A percentile compares a stretch with the other conserved stretches of the same genome.
Evolutionary conservation across 176 grass and related monocot genomes (phyloP).

Genomic region (Aegilops speltoides): DNA sequence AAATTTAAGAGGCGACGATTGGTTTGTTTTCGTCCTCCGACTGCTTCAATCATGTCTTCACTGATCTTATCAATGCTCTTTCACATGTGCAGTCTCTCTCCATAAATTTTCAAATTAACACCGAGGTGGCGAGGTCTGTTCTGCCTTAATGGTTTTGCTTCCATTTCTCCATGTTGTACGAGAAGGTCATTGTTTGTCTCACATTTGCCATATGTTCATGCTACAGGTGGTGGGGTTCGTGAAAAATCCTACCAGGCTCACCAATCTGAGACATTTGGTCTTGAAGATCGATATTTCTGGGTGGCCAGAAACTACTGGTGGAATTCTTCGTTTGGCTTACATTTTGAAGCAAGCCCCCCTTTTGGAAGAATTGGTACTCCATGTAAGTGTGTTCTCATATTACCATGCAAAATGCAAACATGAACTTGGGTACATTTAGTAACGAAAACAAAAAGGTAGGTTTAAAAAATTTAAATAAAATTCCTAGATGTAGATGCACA

Average conservation of each 20-base stretch:
- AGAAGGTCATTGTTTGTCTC: background rate
- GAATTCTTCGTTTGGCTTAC: background rate
- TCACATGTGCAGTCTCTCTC: background rate
- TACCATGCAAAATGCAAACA: background rate
- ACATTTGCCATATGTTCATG: background rate
- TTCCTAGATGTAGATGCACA: too few species aligned
- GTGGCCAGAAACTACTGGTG: background rate
- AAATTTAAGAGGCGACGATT: background rate
- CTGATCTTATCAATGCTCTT: background rate
- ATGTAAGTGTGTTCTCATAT: background rate
- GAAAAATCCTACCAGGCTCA: background rate
- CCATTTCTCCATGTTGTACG: background rate
- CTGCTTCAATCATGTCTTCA: background rate
- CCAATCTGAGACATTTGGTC: background rate
- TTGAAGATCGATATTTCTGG: background rate
- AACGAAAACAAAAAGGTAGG: too few species aligned
- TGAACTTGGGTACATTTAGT: too few species aligned
- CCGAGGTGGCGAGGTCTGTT: too few species aligned
- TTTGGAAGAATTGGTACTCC: background rate
- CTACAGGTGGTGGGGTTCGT: background rate
- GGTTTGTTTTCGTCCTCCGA: background rate
- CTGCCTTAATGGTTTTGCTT: too few species aligned
- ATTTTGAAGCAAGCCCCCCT: background rate
- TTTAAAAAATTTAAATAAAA: too few species aligned
- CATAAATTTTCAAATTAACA: background rate